Base-by-base conservation (phyloP, 306 rosid genomes). In the Benincasa hispida region DNA sequence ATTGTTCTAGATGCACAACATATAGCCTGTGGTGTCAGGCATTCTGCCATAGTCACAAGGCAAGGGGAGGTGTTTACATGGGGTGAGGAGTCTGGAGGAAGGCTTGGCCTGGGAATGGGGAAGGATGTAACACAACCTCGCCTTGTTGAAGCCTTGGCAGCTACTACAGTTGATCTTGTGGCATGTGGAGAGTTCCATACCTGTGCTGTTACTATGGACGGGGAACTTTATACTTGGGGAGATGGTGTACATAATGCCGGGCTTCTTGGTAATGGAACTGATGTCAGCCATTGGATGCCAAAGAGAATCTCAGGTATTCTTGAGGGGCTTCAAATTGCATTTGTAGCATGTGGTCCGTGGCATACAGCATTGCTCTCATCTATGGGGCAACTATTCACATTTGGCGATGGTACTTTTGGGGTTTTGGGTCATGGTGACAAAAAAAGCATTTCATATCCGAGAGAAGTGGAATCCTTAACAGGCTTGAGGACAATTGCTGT, bases 371-470 rank as follows among this genome's bases (percentile, higher is more conserved):
- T 95, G 78, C 93, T 95, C 77, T 92, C 99, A 72, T 89, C 99
- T 70, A 83, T 92, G 82, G 98, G 99, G 72, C 96, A 89, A 76
- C 87, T 95, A 82, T 92, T 90, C 85, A 92, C 98, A 65, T 92
- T 95, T 65, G 99, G 99, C 10, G 99, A 95, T 55, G 99, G 99
- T 78, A 95, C 99, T 62, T 92, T 95, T 84, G 99, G 99, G 79
- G 97, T 88, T 79, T 80, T 95, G 74, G 99, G 99, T 59, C 99
- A 95, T 78, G 98, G 99, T 60, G 96, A 91, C 81, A 80, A 88
- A n/a, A 82, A 84, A 84, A 90, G 87, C 76, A 83, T 86, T 84
- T 84, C 91, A 12, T 82, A 89, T 74, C 99, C 99, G 37, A 90
- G 93, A 89, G 99, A 92, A 87, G 96, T 95, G 17, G 99, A 90